Evolutionary conservation across 306 rosid species (phyloP).

Genomic region (Pachyrhizus erosus): DNA sequence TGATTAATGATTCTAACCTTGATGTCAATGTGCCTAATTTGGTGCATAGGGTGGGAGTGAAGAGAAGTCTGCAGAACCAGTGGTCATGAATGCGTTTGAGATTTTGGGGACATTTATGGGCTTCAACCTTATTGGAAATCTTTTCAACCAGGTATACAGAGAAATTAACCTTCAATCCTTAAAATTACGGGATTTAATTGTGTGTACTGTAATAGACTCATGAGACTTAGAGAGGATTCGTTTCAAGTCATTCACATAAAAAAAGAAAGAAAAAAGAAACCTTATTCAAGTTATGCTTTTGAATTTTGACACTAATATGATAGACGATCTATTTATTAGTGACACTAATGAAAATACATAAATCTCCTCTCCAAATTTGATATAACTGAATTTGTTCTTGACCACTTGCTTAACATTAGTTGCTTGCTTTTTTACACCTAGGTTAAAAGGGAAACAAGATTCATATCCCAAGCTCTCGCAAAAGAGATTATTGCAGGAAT

Average conservation of each 20-base stretch:
- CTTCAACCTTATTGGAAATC: conserved; percentile 56
- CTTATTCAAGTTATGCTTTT: no score
- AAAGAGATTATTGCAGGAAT: conserved; percentile 72
- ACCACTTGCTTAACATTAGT: no score
- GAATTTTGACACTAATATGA: not conserved
- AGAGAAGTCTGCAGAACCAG: not conserved
- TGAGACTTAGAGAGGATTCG: no score
- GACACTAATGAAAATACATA: no score
- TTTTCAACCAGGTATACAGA: conserved; percentile 46
- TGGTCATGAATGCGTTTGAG: conserved; percentile 79
- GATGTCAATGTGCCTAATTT: not conserved
- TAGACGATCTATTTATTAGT: no score
- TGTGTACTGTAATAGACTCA: no score
- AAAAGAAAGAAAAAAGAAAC: no score
- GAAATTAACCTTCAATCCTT: not conserved
- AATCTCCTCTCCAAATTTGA: no score
- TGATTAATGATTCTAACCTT: no score
- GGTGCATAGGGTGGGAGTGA: conserved; percentile 22
- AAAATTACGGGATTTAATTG: no score
- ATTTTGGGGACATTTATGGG: conserved; percentile 75
- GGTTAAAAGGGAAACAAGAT: conserved; percentile 79
- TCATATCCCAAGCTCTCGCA: conserved; percentile 65
- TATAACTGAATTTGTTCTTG: no score
- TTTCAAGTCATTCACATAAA: no score
- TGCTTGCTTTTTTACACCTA: conserved; percentile 38